Percentiles rank a stretch among this genome's conserved stretches.
These are phyloP conservation scores for Leccinum subgranulosum DNA, from an alignment of 768 basidiomycete species.

Conservation along the genomic window DNA sequence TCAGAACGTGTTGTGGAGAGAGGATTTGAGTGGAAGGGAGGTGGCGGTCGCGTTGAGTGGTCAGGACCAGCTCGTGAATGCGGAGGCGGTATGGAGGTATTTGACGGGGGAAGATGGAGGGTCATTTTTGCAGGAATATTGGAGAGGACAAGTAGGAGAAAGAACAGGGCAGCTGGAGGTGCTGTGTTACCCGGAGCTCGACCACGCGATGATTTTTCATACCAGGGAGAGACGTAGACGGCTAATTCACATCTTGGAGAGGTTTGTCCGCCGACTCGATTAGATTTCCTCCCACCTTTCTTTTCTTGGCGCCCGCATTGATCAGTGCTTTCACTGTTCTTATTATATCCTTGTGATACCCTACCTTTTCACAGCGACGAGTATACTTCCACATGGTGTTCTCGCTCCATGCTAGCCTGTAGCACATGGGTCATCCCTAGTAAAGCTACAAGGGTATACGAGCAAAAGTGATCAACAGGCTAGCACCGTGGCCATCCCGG, in stretches of 20 bases:
- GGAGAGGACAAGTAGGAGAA: constrained; percentile 18
- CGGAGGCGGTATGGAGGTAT: constrained; percentile 37
- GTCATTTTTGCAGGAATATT: constrained; percentile 9
- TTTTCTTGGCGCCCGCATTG: not conserved
- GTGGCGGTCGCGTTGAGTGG: constrained; percentile 38
- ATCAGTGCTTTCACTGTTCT: not conserved
- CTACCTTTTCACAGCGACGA: not conserved
- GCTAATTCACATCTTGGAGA: constrained; percentile 30
- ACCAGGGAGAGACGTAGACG: constrained; percentile 21
- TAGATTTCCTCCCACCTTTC: not conserved
- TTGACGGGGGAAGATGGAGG: constrained; percentile 32
- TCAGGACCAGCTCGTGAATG: constrained; percentile 42
- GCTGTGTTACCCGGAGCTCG: constrained; percentile 36
- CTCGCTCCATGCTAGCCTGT: not conserved
- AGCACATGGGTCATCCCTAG: not conserved
- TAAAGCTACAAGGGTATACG: not conserved
- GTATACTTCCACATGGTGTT: not conserved
- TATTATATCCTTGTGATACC: not conserved
- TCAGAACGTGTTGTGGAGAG: constrained; percentile 58
- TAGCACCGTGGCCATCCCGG: not conserved
- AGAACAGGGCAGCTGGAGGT: constrained; percentile 34
- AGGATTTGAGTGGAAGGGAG: constrained; percentile 40
- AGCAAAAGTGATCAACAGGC: not conserved
- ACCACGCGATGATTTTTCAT: constrained; percentile 43
- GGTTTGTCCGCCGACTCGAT: constrained; percentile 24